Percentiles rank a stretch among this genome's conserved stretches.
phyloP scores from a whole-genome alignment of 345 rosid genomes.

The Viola odorata region DNA sequence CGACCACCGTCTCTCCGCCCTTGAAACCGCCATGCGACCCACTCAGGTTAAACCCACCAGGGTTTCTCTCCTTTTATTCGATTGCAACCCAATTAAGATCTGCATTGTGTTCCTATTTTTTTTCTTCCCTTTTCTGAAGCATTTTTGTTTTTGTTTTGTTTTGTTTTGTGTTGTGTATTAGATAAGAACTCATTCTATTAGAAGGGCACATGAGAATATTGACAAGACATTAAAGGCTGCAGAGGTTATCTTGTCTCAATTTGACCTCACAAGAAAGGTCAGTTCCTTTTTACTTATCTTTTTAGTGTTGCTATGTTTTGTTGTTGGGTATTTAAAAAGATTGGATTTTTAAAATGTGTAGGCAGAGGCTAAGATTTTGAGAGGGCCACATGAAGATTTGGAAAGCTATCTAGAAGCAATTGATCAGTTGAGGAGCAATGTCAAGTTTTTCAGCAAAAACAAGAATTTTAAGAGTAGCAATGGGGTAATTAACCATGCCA shows the following conservation, averaged over 20 bases:
- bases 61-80: background rate
- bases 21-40: slow-evolving; percentile 98
- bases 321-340: background rate
- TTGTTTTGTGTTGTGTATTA: slow-evolving; percentile 18
- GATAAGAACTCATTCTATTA: slow-evolving; percentile 87
- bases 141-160: background rate
- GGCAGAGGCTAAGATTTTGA: slow-evolving; percentile 94
- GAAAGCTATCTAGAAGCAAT: slow-evolving; percentile 91
- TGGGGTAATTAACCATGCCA: slow-evolving; percentile 65
- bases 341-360: slow-evolving; percentile 12
- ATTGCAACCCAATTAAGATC: background rate
- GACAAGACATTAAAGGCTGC: slow-evolving; percentile 77
- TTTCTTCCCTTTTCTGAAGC: background rate
- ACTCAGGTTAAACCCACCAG: slow-evolving; percentile 53
- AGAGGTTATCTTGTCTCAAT: slow-evolving; percentile 67
- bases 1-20: slow-evolving; percentile 95
- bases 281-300: background rate
- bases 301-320: slow-evolving; percentile 8
- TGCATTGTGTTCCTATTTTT: background rate
- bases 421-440: slow-evolving; percentile 62
- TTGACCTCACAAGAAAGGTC: slow-evolving; percentile 75
- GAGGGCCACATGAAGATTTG: slow-evolving; percentile 95
- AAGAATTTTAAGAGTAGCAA: slow-evolving; percentile 53
- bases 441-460: slow-evolving; percentile 62
- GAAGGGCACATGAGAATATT: slow-evolving; percentile 87